Evolutionary conservation across 352 stramenopile genomes (phyloP).

Genomic region (Pythium phragmiticola): DNA sequence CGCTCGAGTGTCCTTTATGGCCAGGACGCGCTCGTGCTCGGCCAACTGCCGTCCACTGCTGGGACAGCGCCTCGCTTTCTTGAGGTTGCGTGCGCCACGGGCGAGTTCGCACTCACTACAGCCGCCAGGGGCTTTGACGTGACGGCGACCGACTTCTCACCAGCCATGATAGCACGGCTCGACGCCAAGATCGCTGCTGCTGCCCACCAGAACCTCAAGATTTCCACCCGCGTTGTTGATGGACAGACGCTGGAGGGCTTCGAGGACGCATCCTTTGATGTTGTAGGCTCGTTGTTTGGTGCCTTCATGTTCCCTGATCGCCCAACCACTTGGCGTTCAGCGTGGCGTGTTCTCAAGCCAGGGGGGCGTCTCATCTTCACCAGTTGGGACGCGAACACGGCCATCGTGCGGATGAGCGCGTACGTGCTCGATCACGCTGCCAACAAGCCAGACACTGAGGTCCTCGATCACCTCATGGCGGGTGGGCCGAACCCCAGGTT

Average conservation of each 20-base stretch:
- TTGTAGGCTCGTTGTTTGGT: conserved; percentile 23
- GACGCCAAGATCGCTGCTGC: conserved; percentile 8
- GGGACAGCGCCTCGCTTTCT: conserved; percentile 35
- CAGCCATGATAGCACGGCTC: conserved; percentile 11
- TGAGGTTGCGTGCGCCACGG: conserved; percentile 22
- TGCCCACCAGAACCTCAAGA: neutral
- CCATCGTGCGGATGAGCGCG: conserved; percentile 11
- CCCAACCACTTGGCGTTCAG: conserved; percentile 14
- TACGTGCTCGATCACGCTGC: conserved; percentile 14
- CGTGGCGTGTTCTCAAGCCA: conserved; percentile 17
- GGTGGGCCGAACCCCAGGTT: conserved; percentile 10
- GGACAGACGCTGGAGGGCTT: conserved; percentile 22
- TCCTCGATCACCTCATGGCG: neutral
- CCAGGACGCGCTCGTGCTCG: conserved; percentile 57
- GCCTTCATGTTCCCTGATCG: conserved; percentile 23
- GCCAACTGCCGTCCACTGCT: conserved; percentile 57
- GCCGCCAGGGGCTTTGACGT: conserved; percentile 20
- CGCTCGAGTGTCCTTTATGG: conserved; percentile 37
- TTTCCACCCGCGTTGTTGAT: conserved; percentile 8
- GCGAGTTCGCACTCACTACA: conserved; percentile 4
- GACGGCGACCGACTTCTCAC: conserved; percentile 19
- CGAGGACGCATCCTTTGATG: conserved; percentile 18
- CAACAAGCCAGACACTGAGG: neutral
- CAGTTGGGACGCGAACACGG: conserved; percentile 22
- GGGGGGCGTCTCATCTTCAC: conserved; percentile 8